phyloP scores from a whole-genome alignment of 768 basidiomycete species.

The Termitomyces heimii region DNA sequence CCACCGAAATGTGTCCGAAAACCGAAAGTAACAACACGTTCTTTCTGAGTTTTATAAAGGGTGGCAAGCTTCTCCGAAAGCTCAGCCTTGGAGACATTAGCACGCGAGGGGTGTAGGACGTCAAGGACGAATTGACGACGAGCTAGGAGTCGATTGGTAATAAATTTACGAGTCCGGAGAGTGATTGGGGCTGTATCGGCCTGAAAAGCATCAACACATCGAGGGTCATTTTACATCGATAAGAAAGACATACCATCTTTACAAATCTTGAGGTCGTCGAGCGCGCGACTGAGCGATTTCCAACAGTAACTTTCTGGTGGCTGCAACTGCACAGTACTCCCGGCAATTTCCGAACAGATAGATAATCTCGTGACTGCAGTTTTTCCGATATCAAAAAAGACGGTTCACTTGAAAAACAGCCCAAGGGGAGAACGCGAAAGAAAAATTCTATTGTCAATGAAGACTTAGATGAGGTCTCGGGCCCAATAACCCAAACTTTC shows the following conservation, averaged over 20 bases:
- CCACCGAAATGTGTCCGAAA: slow-evolving; percentile 97
- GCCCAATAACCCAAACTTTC: too few relatives aligned
- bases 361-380: slow-evolving; percentile 7
- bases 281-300: slow-evolving; percentile 26
- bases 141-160: slow-evolving; percentile 95
- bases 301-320: slow-evolving; percentile 20
- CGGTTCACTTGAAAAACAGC: too few relatives aligned
- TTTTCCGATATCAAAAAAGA: too few relatives aligned
- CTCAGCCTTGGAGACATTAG: slow-evolving; percentile 91
- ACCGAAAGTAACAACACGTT: slow-evolving; percentile 89
- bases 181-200: slow-evolving; percentile 83
- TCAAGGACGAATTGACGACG: slow-evolving; percentile 96
- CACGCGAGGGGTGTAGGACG: slow-evolving; percentile 89
- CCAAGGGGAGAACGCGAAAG: too few relatives aligned
- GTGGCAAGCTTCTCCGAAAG: slow-evolving; percentile 88
- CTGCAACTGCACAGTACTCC: slow-evolving; percentile 35
- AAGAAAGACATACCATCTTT: slow-evolving; percentile 14
- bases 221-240: slow-evolving; percentile 3
- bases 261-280: slow-evolving; percentile 35
- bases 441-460: too few relatives aligned
- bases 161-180: slow-evolving; percentile 97
- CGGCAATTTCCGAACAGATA: slow-evolving; percentile 35
- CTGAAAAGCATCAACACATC: slow-evolving; percentile 29
- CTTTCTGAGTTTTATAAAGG: slow-evolving; percentile 91
- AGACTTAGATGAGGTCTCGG: too few relatives aligned